These are phyloP conservation scores for Suillus spraguei DNA, from an alignment of 768 basidiomycete genomes.

Conservation along the genomic window DNA sequence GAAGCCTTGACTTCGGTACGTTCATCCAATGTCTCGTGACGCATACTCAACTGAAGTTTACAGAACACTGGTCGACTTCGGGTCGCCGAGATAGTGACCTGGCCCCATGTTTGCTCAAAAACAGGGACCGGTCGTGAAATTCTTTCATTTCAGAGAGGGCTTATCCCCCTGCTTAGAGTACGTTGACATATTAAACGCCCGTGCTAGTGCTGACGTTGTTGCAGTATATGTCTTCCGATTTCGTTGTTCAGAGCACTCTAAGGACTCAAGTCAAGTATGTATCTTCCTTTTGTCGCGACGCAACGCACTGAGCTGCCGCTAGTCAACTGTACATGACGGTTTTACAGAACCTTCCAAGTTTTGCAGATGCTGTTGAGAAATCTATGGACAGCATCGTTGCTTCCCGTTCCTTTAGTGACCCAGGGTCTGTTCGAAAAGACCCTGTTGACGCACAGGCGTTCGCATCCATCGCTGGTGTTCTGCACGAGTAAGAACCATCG, in stretches of 20 bases:
- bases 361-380: constrained; percentile 41
- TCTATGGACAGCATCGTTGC: constrained; percentile 39
- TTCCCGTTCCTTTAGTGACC: constrained; percentile 37
- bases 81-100: constrained; percentile 51
- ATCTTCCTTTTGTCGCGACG: not conserved
- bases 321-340: constrained; percentile 50
- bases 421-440: constrained; percentile 13
- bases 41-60: not conserved
- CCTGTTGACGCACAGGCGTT: constrained; percentile 46
- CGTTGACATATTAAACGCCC: constrained; percentile 4
- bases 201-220: constrained; percentile 6
- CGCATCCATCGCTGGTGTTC: constrained; percentile 45
- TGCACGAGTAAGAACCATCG: constrained; percentile 46
- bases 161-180: constrained; percentile 57
- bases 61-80: constrained; percentile 55
- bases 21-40: not conserved
- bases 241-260: constrained; percentile 58
- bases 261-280: constrained; percentile 53
- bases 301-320: constrained; percentile 5
- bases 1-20: constrained; percentile 41
- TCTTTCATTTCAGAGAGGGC: constrained; percentile 63
- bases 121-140: constrained; percentile 36
- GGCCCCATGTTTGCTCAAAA: constrained; percentile 41
- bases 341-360: constrained; percentile 45
- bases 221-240: constrained; percentile 62